A percentile compares a stretch with the other conserved stretches of the same genome.
These are phyloP conservation scores for Jaminaea rosea DNA, from an alignment of 1,284 basidiomycete species.

Conservation along the genomic window DNA sequence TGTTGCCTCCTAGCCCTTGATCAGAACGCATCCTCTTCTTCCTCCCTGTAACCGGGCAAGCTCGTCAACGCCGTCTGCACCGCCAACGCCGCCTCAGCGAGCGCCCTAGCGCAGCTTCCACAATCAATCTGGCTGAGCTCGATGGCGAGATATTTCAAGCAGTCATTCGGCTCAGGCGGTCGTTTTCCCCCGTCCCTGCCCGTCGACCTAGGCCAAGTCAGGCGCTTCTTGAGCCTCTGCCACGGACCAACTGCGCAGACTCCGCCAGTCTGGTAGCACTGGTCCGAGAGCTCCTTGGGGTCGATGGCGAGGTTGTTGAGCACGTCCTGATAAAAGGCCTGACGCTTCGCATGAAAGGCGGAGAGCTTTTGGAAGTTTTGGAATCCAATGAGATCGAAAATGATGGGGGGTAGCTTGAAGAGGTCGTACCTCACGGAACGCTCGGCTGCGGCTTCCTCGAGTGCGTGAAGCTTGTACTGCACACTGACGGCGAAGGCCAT, in stretches of 20 bases:
- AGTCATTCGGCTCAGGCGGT: conserved; percentile 5
- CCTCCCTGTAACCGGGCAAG: conserved; percentile 5
- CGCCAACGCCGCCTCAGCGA: conserved; percentile 5
- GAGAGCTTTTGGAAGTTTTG: conserved; percentile 1
- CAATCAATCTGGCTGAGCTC: conserved; percentile 9
- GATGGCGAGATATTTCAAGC: conserved; percentile 3
- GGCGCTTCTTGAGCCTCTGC: conserved; percentile 2
- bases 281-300: conserved; percentile 7
- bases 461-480: conserved; percentile 2
- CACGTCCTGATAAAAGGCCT: conserved; percentile 5
- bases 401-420: conserved; percentile 5
- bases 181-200: conserved; percentile 2
- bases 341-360: conserved; percentile 4
- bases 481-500: conserved; percentile 4
- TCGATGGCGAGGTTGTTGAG: conserved; percentile 6
- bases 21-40: conserved; percentile 2
- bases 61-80: conserved; percentile 5
- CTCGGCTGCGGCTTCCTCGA: conserved; percentile 10
- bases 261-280: conserved; percentile 10
- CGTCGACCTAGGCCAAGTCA: conserved; percentile 6
- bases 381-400: conserved; percentile 8
- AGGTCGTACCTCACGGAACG: conserved; percentile 8
- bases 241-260: conserved; percentile 3
- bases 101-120: conserved; percentile 5
- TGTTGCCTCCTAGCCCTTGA: too few relatives aligned